Evolutionary conservation across 331 rosid genomes (phyloP).

Genomic region (Quercus lobata): DNA sequence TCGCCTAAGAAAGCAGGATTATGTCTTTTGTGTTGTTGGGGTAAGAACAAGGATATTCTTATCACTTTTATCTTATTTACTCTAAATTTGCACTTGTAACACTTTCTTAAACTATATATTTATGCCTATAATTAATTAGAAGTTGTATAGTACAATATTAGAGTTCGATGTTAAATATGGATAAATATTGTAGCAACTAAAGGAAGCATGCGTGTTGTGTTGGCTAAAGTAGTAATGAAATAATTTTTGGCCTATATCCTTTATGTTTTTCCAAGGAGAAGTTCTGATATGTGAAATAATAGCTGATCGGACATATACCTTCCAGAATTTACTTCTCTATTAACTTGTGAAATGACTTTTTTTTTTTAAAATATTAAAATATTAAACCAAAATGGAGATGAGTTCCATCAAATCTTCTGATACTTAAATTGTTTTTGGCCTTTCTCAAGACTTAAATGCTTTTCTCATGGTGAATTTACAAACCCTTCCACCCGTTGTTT

Average conservation of each 20-base stretch:
- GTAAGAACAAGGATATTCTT: conserved; percentile 12
- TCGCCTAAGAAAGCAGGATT: conserved; percentile 18
- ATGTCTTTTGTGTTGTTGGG: conserved; percentile 20
- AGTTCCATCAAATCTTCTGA: conserved; percentile 1
- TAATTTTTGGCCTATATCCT: conserved; percentile 2
- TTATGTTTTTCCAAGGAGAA: neutral
- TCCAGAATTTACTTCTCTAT: conserved; percentile 31
- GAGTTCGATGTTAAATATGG: too few species aligned
- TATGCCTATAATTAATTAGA: too few species aligned
- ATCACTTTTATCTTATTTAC: neutral
- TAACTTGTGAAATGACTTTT: conserved; percentile 38
- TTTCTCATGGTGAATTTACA: neutral
- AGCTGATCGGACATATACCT: conserved; percentile 33
- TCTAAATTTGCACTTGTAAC: too few species aligned
- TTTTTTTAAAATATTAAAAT: neutral
- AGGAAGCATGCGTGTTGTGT: neutral
- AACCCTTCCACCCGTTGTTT: neutral
- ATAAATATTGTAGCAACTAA: neutral
- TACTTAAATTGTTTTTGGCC: neutral
- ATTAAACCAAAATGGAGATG: neutral
- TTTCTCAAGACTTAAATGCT: neutral
- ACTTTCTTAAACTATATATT: too few species aligned
- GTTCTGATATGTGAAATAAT: conserved; percentile 18
- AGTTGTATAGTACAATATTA: too few species aligned
- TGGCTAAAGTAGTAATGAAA: neutral